Evolutionary conservation across 345 rosid species (phyloP).

Genomic region (Gossypium arboreum): DNA sequence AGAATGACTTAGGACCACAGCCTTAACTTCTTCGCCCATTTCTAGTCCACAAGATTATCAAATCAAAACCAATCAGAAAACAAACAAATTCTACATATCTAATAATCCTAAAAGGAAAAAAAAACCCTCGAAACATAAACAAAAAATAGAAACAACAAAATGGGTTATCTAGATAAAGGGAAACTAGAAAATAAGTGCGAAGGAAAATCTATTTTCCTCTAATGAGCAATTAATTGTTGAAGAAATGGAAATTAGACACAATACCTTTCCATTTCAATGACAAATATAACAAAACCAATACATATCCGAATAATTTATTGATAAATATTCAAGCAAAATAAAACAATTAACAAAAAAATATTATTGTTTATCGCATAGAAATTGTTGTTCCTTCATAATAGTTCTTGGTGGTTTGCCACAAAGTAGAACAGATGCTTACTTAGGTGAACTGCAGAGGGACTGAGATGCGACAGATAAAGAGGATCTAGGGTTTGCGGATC

Average conservation of each 20-base stretch:
- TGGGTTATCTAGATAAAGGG: not conserved
- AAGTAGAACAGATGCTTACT: not conserved
- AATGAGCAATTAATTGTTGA: not conserved
- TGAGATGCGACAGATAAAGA: not conserved
- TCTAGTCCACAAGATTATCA: not conserved
- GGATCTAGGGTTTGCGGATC: not conserved
- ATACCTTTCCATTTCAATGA: not conserved
- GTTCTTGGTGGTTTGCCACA: not conserved
- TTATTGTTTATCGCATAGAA: not conserved
- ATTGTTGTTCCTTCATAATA: not conserved
- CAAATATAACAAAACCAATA: not conserved
- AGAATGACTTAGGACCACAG: slow-evolving; percentile 67
- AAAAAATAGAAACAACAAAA: not conserved
- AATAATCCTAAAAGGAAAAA: not conserved
- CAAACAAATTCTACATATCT: not conserved
- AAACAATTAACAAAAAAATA: not conserved
- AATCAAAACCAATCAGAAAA: not conserved
- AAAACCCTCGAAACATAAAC: not conserved
- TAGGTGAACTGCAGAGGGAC: not conserved
- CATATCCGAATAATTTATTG: no score
- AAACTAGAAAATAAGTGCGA: not conserved
- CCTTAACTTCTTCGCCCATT: slow-evolving; percentile 36
- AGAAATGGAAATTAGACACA: not conserved
- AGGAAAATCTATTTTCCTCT: not conserved
- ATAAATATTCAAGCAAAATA: not conserved